Evolutionary conservation across 768 basidiomycete species (phyloP), one percentile per base, ranked within the genome.

Genomic region (Mycena metata): DNA sequence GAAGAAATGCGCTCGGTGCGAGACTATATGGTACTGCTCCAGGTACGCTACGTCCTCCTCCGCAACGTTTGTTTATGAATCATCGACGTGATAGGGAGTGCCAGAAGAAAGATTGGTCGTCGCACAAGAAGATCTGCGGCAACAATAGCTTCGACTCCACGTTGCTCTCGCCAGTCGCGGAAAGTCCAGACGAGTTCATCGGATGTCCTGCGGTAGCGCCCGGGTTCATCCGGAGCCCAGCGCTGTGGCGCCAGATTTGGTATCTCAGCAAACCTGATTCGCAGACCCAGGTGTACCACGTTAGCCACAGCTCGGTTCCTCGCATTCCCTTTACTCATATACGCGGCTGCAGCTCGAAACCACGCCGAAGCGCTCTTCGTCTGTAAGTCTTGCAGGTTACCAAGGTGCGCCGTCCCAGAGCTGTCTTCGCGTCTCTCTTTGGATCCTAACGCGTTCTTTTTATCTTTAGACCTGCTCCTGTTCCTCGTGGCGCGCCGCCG

Each of bases 71-170:
- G 33, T 30, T 17, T 46, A 11, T 59, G 15, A 33, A 59, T 47
- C 30, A 6, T 30, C 24, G n/a, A 33, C 17, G 2, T 42, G 9
- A 26, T 33, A 66, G 65, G 19, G 56, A 66, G 21, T 66, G 65
- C 19, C 65, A 66, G 30, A 59, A 42, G 57, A 57, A 58, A 12
- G 57, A 59, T 24, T 66, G 65, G 65, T 16, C 46, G 16, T 17
- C 16, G 36, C 47, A 59, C 41, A 47, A 59, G 17, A 33, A 52
- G 42, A 6, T 55, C 33, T 62, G n/a, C 23, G 39, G 39, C 15
- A 10, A 15, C 39, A 6, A 30, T 30, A 30, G 39, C 39, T 10
- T 39, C 39, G 39, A 39, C 15, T 15, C 39, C 39, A 39, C 10
- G 10, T 15, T 39, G 15, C 15, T 39, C 39, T 10, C 15, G 39